Base-by-base conservation (phyloP, 2,329 filamentous ascomycete genomes). In the Fusarium xylarioides region DNA sequence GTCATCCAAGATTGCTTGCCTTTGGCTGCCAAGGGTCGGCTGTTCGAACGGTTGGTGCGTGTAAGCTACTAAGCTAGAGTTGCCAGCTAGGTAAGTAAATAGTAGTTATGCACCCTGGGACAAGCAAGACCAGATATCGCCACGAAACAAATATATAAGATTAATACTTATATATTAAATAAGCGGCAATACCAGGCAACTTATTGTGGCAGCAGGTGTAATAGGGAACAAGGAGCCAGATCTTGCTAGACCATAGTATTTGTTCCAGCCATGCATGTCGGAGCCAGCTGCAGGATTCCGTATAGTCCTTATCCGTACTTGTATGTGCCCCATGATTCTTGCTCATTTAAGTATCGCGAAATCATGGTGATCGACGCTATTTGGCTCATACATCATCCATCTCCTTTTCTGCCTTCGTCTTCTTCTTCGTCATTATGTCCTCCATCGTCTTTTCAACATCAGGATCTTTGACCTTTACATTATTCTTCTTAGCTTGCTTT, bases 1-100 rank as follows among this genome's bases (percentile, higher is more conserved):
- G 21, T 40, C 30, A 28, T 63, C 42, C 23, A 38, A 65, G 35
- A 58, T 60, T 53, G 55, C 30, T 56, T 66, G 47, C 26, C 47
- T 28, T 28, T 49, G n/a, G 34, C 63, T 66, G 59, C 37, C 47
- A 37, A 75, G 49, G 54, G 57, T 35, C 46, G 49, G 26, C 34
- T 60, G 53, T 61, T 70, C 23, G 34, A 28, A 54, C 34, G 19
- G 47, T 47, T 61, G 49, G 50, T 58, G 50, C 32, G 58, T 69
- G 35, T 57, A 64, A 63, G 50, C 50, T 35, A 49, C 26, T 28
- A 28, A 28, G 26, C 26, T 28, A 28, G 6, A 50, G 30, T 57
- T 37, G n/a, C 62, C 47, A 56, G 49, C 34, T 38, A 66, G 26
- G 26, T 28, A 28, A 28, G 26, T 28, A 28, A 28, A 28, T 28